phyloP scores from a whole-genome alignment of 2,329 filamentous ascomycete species.

The Diaporthe caulivora region DNA sequence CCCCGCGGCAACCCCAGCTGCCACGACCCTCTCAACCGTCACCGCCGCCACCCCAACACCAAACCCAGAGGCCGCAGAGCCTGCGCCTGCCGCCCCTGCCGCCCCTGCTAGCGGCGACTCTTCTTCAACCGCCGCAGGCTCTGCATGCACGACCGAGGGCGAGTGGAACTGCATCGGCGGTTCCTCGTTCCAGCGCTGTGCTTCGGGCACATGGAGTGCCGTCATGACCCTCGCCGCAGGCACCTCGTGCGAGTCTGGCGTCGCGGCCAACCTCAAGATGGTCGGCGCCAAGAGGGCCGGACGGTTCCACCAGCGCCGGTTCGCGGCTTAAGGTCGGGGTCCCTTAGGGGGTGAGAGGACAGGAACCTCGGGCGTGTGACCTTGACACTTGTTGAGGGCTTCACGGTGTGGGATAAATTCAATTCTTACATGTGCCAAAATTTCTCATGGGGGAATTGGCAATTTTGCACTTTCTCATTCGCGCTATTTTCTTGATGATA shows the following conservation, averaged over 20 bases:
- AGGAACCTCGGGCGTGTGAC: constrained; percentile 1
- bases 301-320: constrained; percentile 13
- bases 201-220: constrained; percentile 67
- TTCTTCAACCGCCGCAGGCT: constrained; percentile 47
- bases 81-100: constrained; percentile 40
- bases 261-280: constrained; percentile 2
- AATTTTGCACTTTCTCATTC: constrained; percentile 16
- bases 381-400: background rate
- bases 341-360: background rate
- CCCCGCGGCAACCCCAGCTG: constrained; percentile 23
- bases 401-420: constrained; percentile 22
- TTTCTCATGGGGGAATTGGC: background rate
- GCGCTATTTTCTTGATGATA: constrained; percentile 30
- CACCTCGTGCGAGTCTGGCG: constrained; percentile 57
- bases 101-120: background rate
- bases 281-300: background rate
- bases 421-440: constrained; percentile 6
- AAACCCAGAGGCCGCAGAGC: background rate
- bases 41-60: constrained; percentile 33
- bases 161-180: constrained; percentile 71
- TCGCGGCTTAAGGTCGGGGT: background rate
- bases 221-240: constrained; percentile 64
- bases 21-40: constrained; percentile 44
- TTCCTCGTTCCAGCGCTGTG: constrained; percentile 71
- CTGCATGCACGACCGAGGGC: constrained; percentile 65